A percentile compares a stretch with the other conserved stretches of the same genome.
Conservation (phyloP, 176 grass and related monocot genomes). For the Hordeum vulgare region DNA sequence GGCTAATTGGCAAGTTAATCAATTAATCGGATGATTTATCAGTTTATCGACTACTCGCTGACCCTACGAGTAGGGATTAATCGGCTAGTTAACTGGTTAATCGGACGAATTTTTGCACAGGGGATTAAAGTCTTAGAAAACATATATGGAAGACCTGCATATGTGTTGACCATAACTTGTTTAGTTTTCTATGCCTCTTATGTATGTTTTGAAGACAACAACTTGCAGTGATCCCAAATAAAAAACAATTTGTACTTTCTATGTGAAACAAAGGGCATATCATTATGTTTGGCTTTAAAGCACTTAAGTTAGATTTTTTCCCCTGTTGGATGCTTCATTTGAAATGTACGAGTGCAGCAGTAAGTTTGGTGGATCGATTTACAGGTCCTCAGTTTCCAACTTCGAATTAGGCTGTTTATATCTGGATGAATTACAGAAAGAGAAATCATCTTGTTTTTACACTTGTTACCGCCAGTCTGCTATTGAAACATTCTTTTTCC, state of each 20-base stretch:
- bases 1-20: no score
- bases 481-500: background rate
- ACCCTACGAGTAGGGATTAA: no score
- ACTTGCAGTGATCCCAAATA: background rate
- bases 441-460: background rate
- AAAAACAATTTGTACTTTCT: background rate
- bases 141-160: background rate
- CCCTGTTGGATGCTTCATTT: background rate
- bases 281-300: background rate
- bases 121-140: background rate
- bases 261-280: background rate
- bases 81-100: no score
- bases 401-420: background rate
- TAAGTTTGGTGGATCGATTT: background rate
- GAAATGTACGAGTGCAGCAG: background rate
- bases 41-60: no score
- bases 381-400: background rate
- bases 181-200: background rate
- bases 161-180: background rate
- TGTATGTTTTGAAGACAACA: background rate
- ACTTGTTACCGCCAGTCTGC: background rate
- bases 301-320: background rate
- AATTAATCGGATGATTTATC: no score
- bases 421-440: background rate
- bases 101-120: no score